Evolutionary conservation across 768 basidiomycete species (phyloP).

Genomic region (Gyrodon lividus): DNA sequence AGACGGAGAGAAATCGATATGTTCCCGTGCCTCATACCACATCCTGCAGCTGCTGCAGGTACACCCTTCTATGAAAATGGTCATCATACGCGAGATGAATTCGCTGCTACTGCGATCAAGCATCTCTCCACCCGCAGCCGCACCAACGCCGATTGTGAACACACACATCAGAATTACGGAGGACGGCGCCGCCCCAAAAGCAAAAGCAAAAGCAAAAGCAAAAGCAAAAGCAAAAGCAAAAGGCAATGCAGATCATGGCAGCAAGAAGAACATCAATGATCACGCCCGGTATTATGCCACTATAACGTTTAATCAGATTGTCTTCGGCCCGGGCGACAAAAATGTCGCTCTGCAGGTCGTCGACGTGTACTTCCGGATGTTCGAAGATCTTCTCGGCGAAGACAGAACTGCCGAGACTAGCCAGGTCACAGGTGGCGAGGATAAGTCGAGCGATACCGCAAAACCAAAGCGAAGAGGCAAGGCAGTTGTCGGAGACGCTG

Average conservation of each 20-base stretch:
- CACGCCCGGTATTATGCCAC: conserved; percentile 91
- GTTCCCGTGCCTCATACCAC: conserved; percentile 88
- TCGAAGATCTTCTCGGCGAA: conserved; percentile 82
- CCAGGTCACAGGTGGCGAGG: conserved; percentile 28
- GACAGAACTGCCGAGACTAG: conserved; percentile 29
- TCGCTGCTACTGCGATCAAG: conserved; percentile 65
- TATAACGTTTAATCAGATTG: conserved; percentile 93
- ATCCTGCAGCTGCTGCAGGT: conserved; percentile 84
- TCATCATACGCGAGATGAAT: conserved; percentile 85
- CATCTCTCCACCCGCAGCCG: conserved; percentile 35
- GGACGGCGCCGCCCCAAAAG: conserved; percentile 13
- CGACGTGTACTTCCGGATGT: conserved; percentile 92
- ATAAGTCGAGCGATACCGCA: conserved; percentile 30
- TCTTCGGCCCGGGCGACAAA: conserved; percentile 63
- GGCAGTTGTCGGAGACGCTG: conserved; percentile 56
- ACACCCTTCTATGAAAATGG: conserved; percentile 90
- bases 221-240: conserved; percentile 14
- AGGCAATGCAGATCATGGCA: conserved; percentile 25
- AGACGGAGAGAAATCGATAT: conserved; percentile 83
- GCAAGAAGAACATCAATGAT: conserved; percentile 48
- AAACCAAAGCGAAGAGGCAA: conserved; percentile 33
- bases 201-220: conserved; percentile 11
- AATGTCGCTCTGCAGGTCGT: conserved; percentile 77
- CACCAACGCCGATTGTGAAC: conserved; percentile 19
- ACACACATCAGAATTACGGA: conserved; percentile 58